Base-by-base conservation (phyloP, 2,329 filamentous ascomycete genomes). In the Teratosphaeriaceae sp. region DNA sequence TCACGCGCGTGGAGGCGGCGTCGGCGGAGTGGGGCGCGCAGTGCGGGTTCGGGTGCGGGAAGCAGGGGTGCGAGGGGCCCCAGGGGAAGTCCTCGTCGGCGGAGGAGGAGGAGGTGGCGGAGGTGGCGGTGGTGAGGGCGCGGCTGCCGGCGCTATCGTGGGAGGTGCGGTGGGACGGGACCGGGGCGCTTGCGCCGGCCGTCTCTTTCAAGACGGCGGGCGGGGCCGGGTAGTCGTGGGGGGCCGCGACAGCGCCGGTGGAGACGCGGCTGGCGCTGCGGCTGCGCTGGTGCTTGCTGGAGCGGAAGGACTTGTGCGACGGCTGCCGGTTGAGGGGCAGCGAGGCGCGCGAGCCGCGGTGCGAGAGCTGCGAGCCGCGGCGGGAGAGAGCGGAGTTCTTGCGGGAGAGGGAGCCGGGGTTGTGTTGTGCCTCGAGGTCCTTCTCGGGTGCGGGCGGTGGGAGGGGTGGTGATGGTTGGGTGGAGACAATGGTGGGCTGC, bases 51-150 rank as follows among this genome's bases (percentile, higher is more conserved):
- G 88, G 71, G 60, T 97, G 92, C 38, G 92, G 92, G 61, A 83
- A 97, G 64, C 92, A 98, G 3, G 92, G 90, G 62, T 98, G 92
- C 30, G 84, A 80, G 12, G 89, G 88, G 0, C 92, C 90, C 92
- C 92, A 98, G 65, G 88, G 80, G 40, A 88, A 80, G 41, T 81
- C 73, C 21, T 80, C 81, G 18, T 77, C 74, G 38, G 81, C 76
- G 12, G 59, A 64, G 37, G 82, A 76, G 23, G 72, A 45, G 16
- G 20, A n/a, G n/a, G 77, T 74, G 38, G 81, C 76, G 12, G 59
- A 64, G 37, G 82, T 76, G 23, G 72, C 47, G 16, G 20, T 40
- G 40, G 18, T n/a, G n/a, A n/a, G n/a, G n/a, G n/a, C n/a, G n/a
- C n/a, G n/a, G n/a, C n/a, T n/a, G n/a, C n/a, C 43, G 46, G 29